Base-by-base conservation (phyloP, 2,329 filamentous ascomycete genomes). In the Fusarium xyrophilum region DNA sequence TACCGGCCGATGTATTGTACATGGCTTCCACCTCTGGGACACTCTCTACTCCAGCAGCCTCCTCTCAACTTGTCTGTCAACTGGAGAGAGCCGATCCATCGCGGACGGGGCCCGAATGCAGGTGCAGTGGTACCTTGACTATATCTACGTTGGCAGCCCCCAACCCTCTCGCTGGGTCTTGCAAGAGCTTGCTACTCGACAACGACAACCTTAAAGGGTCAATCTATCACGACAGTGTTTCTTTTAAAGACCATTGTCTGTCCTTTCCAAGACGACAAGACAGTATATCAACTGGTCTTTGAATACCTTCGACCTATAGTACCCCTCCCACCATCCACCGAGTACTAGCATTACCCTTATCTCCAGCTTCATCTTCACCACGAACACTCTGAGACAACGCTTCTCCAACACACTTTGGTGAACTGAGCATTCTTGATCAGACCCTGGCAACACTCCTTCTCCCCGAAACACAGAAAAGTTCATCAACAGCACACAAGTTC, bases 121-220 rank as follows among this genome's bases (percentile, higher is more conserved):
- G 70, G 60, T 68, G 63, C 53, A 68, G 61, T 65, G 64, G 65
- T 70, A 70, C 71, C 69, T 74, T 72, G 69, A 68, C 72, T 74
- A 74, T 74, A 74, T 72, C 61, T 73, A 74, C 67, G 50, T 69
- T 70, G 69, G 56, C 42, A 66, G 65, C 69, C 72, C 72, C 72
- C 60, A 67, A 65, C 64, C 56, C 58, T 57, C 56, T 69, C 50
- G 58, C 48, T 48, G 60, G 55, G 55, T 52, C 60, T 63, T 58
- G 51, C 64, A 70, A 73, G 67, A 69, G 66, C 43, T 73, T 51
- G 50, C 68, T 54, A 67, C 55, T 60, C 53, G 53, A 70, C 52
- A 69, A 51, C 67, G 42, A 68, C 58, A 69, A 54, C 51, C 48
- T 69, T 40, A 44, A 53, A 48, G 28, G 50, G 32, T 33, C 21